Evolutionary conservation across 179 eudicot species (phyloP), one percentile per base, ranked within the genome.

Genomic region (Sideroxylon spinosum): DNA sequence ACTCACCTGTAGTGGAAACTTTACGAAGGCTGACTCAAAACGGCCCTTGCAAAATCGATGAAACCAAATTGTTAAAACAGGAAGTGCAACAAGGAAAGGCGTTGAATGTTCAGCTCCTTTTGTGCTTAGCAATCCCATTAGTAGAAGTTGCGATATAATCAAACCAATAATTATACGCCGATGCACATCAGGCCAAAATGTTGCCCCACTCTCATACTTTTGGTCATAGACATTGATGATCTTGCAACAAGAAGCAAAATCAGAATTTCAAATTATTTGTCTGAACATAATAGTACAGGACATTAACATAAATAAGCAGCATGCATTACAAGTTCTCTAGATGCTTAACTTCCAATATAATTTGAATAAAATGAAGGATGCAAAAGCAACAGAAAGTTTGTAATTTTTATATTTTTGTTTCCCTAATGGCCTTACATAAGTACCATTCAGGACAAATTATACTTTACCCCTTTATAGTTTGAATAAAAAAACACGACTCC

Each of bases 161-260:
- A 92, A 76, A 62, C 94, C 92, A 62, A 90, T 76, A 44, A 94
- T 79, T 71, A 94, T 84, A 62, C 98, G 97, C 23, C 80, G 87
- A 74, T 94, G 92, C 70, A 94, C 97, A 81, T 91, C 96, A 46
- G 98, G 98, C 98, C 98, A 94, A 82, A 87, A 94, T 49, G 87
- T 83, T 20, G 98, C 98, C 16, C 87, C 97, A 61, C 96, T 92
- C 87, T 94, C 98, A 68, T 94, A 94, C 86, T 89, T 91, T 73
- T 90, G 94, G 76, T 88, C 86, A 50, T 94, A 94, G 16, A 94
- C 97, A 80, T 94, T 94, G 62, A 94, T 94, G 78, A 94, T 87
- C 98, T 94, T 75, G 73, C 75, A 81, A 75, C 66, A 77, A 82
- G 56, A 82, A 85, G 68, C 22, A 78, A 78, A 63, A 13, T 26